Evolutionary conservation across 2,329 filamentous ascomycete species (phyloP).

Genomic region (Phialophora expanda): DNA sequence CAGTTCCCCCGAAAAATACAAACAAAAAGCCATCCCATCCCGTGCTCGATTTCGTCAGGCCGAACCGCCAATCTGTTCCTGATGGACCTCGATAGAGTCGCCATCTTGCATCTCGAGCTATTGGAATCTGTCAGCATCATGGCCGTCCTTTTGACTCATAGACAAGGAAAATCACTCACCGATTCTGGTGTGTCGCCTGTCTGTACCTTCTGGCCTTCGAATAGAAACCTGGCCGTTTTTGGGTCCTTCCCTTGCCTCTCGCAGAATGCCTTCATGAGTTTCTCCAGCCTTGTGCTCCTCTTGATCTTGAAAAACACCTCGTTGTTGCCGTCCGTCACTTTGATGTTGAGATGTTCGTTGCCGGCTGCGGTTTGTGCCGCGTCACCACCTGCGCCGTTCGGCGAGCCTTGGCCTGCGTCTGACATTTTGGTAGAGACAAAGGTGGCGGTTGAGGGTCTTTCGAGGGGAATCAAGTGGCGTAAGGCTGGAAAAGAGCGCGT

Average conservation of each 20-base stretch:
- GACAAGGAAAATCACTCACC: conserved; percentile 63
- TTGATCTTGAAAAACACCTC: conserved; percentile 99
- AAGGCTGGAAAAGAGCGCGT: conserved; percentile 1
- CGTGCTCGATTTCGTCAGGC: conserved; percentile 8
- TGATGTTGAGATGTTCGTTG: conserved; percentile 94
- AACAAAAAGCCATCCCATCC: background rate
- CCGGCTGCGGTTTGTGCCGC: conserved; percentile 41
- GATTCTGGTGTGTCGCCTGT: conserved; percentile 87
- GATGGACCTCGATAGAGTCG: conserved; percentile 94
- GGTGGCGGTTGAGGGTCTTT: background rate
- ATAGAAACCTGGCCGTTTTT: conserved; percentile 87
- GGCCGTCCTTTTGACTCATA: background rate
- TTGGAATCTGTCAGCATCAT: conserved; percentile 26
- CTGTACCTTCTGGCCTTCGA: conserved; percentile 92
- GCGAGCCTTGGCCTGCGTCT: conserved; percentile 38
- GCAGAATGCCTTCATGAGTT: conserved; percentile 98
- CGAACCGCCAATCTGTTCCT: conserved; percentile 89
- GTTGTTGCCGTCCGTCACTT: conserved; percentile 99
- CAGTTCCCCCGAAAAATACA: background rate
- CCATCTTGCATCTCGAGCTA: conserved; percentile 97
- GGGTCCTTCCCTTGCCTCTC: conserved; percentile 90
- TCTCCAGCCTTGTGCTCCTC: conserved; percentile 91
- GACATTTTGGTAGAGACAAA: conserved; percentile 32
- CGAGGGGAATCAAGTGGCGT: conserved; percentile 1
- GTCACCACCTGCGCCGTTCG: conserved; percentile 36